Evolutionary conservation across 1,284 basidiomycete species (phyloP), one percentile per base, ranked within the genome.

Genomic region (Ustilago xerochloae): DNA sequence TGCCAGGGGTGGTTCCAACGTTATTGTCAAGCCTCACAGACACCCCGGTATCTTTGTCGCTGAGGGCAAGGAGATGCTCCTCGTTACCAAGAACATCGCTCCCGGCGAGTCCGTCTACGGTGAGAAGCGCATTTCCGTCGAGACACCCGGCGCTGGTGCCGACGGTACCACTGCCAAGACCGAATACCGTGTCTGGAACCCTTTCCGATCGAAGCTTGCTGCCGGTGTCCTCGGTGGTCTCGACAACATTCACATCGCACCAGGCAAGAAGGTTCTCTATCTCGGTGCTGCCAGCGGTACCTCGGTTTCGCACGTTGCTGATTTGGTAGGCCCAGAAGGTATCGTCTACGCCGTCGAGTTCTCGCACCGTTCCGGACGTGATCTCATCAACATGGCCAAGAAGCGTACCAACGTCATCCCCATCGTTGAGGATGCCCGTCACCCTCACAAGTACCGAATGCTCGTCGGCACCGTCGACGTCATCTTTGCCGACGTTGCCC

Each of bases 151-250:
- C 30, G 59, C 73, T 4, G 71, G 67, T 10, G 90, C 50, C 88
- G 88, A 89, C 63, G 91, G 92, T 51, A 85, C 86, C 59, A 92
- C 90, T 15, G 53, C 69, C 66, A 99, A 99, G 88, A 89, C 91
- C 79, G 96, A 99, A 86, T 99, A 98, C 87, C 89, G 96, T 68
- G 97, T 99, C 33, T 99, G 96, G 96, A 99, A 99, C 87, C 97
- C 96, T 62, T 99, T 99, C 91, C 89, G 97, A 78, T 91, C 90
- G 84, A 99, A 99, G 89, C 87, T 99, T 79, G 97, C 96, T 33
- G 96, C 96, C 39, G 97, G 96, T 87, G 93, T 99, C 56, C 88
- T 99, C 63, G 94, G 94, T 81, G 97, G 96, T 85, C 88, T 99
- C 84, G 96, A 97, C 84, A 87, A 94, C 79, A 94, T 99, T 78